These are phyloP conservation scores for Aspergillus quadricinctus DNA, from an alignment of 2,329 filamentous ascomycete genomes.

Conservation along the genomic window DNA sequence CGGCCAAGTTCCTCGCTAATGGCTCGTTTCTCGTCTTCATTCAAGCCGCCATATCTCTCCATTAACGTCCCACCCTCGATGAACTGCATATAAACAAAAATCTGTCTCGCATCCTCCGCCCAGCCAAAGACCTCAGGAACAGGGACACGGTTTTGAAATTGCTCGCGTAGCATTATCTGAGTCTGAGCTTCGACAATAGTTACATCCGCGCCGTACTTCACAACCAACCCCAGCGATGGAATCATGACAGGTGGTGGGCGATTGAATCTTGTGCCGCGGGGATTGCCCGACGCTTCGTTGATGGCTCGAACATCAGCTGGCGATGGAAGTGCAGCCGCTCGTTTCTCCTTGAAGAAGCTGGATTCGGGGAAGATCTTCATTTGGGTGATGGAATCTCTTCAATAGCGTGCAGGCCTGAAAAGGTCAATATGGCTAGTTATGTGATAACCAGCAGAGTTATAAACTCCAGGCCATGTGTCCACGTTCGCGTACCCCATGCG, in stretches of 20 bases:
- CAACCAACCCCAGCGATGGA: conserved; percentile 28
- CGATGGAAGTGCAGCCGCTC: conserved; percentile 18
- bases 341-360: neutral
- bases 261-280: conserved; percentile 16
- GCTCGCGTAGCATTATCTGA: conserved; percentile 24
- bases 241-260: conserved; percentile 29
- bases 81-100: conserved; percentile 25
- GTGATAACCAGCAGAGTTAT: too few relatives aligned
- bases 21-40: conserved; percentile 18
- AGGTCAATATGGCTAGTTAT: neutral
- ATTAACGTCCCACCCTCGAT: conserved; percentile 18
- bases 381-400: neutral
- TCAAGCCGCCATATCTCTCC: conserved; percentile 21
- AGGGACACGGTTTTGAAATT: conserved; percentile 22
- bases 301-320: conserved; percentile 27
- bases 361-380: neutral
- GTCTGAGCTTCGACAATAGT: conserved; percentile 27
- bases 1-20: conserved; percentile 29
- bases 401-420: neutral
- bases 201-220: conserved; percentile 34
- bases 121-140: conserved; percentile 23
- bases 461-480: too few relatives aligned
- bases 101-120: conserved; percentile 17
- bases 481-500: too few relatives aligned
- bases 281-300: conserved; percentile 18